These are phyloP conservation scores for Arthrobotrys megalospora DNA, from an alignment of 2,329 filamentous ascomycete species.

Conservation along the genomic window DNA sequence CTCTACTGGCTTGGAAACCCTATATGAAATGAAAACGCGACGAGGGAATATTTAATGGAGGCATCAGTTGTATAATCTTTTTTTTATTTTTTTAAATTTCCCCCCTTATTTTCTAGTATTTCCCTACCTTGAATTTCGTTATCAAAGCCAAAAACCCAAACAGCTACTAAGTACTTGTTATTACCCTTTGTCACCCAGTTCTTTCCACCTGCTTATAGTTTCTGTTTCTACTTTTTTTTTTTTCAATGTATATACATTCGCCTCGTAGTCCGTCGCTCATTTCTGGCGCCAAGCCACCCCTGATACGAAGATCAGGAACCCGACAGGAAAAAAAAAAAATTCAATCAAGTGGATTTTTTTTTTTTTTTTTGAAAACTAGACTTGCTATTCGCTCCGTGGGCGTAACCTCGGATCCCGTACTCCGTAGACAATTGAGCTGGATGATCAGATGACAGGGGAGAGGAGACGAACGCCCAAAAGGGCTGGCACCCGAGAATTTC, in stretches of 20 bases:
- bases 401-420: constrained; percentile 12
- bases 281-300: constrained; percentile 17
- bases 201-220: constrained; percentile 27
- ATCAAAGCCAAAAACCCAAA: constrained; percentile 60
- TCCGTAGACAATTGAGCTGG: constrained; percentile 19
- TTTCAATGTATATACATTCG: constrained; percentile 61
- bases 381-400: constrained; percentile 21
- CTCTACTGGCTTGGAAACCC: constrained; percentile 62
- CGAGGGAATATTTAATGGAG: constrained; percentile 60
- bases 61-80: constrained; percentile 67
- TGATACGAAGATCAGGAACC: constrained; percentile 15
- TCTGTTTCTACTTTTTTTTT: constrained; percentile 26
- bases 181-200: constrained; percentile 8
- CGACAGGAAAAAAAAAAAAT: constrained; percentile 43
- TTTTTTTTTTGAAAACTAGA: background rate
- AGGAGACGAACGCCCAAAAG: constrained; percentile 6
- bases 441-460: constrained; percentile 45
- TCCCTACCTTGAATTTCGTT: constrained; percentile 64
- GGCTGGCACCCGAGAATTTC: constrained; percentile 27
- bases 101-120: constrained; percentile 52
- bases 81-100: constrained; percentile 68
- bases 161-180: constrained; percentile 19
- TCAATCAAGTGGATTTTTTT: constrained; percentile 13
- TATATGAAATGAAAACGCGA: constrained; percentile 56
- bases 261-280: constrained; percentile 60